Conservation (phyloP, 805 yeast genomes). For the Spathaspora boniae region DNA sequence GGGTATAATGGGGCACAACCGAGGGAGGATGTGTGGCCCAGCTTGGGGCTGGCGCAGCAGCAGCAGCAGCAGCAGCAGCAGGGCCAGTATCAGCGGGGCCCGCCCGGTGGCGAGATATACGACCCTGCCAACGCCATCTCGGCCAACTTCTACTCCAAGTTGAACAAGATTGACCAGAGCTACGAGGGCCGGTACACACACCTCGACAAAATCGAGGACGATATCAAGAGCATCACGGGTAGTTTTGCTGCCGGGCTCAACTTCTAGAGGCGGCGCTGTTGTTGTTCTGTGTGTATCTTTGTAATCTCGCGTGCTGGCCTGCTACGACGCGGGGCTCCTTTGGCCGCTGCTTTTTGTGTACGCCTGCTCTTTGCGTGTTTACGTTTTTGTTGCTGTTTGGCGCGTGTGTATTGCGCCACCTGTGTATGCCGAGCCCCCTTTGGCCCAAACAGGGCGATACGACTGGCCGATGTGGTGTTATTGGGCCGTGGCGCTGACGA, state of each 20-base stretch:
- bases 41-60: no score
- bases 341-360: no score
- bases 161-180: conserved; percentile 15
- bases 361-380: no score
- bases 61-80: background rate
- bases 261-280: conserved; percentile 12
- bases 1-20: conserved; percentile 1
- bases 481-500: no score
- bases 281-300: background rate
- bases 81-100: conserved; percentile 1
- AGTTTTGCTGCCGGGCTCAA: conserved; percentile 36
- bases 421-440: no score
- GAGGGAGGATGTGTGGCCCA: conserved; percentile 23
- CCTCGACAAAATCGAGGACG: conserved; percentile 23
- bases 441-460: no score
- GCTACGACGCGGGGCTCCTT: no score
- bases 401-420: no score
- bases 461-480: no score
- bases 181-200: conserved; percentile 8
- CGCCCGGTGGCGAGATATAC: conserved; percentile 10
- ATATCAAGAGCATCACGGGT: conserved; percentile 34
- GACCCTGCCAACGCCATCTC: conserved; percentile 16
- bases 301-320: background rate
- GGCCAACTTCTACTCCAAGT: conserved; percentile 32
- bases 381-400: no score